phyloP scores from a whole-genome alignment of 805 yeast species.

The Wickerhamiella sorbophila region DNA sequence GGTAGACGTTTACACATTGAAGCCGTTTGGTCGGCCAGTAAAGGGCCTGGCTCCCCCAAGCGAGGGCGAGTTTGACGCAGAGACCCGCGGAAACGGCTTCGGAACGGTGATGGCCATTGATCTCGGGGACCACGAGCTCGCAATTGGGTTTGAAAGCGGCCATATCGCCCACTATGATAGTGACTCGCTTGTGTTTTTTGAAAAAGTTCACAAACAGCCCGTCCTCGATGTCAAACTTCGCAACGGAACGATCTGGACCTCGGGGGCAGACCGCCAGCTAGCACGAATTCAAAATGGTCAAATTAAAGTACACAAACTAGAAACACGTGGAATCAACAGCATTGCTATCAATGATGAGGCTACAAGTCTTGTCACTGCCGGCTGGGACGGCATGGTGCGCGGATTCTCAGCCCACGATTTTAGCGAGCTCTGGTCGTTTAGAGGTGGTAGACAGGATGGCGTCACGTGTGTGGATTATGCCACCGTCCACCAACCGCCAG shows the following conservation, averaged over 20 bases:
- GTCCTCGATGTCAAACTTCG: constrained; percentile 18
- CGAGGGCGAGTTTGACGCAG: constrained; percentile 9
- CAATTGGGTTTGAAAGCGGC: constrained; percentile 66
- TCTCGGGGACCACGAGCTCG: constrained; percentile 23
- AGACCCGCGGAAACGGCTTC: constrained; percentile 9
- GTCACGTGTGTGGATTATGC: constrained; percentile 13
- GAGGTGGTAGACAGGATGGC: constrained; percentile 22
- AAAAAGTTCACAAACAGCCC: constrained; percentile 23
- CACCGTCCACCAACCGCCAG: neutral
- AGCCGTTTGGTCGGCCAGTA: constrained; percentile 13
- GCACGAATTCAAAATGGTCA: constrained; percentile 10
- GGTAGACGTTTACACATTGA: constrained; percentile 44
- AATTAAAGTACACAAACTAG: constrained; percentile 2
- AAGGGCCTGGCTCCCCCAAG: constrained; percentile 10
- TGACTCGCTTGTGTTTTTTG: neutral
- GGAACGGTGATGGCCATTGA: constrained; percentile 60
- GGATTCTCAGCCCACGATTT: constrained; percentile 19
- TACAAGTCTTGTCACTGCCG: constrained; percentile 20
- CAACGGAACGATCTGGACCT: constrained; percentile 19
- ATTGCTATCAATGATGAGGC: constrained; percentile 18
- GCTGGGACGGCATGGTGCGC: constrained; percentile 30
- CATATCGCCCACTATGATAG: constrained; percentile 29
- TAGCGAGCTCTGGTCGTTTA: constrained; percentile 23
- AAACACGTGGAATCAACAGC: constrained; percentile 20
- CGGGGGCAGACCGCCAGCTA: constrained; percentile 22